A percentile compares a stretch with the other conserved stretches of the same genome.
Conservation (phyloP, 2,329 filamentous ascomycete genomes). For the Lachnellula arida region DNA sequence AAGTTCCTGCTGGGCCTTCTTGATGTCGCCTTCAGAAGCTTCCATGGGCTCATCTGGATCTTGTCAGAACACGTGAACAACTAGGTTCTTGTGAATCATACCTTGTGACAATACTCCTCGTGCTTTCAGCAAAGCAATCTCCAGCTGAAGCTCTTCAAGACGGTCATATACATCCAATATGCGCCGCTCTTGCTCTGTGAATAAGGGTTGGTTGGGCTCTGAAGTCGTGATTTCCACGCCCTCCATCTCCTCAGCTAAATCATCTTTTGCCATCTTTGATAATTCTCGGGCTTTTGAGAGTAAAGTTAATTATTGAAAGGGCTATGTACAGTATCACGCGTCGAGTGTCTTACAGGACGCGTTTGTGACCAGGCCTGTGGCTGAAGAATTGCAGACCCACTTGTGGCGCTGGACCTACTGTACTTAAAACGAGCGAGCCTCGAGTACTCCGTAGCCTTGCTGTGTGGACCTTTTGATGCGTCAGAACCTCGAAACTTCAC, state of each 20-base stretch:
- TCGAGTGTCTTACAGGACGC: background rate
- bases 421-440: constrained; percentile 7
- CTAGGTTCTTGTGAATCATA: constrained; percentile 10
- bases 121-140: constrained; percentile 60
- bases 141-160: constrained; percentile 65
- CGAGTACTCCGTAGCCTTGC: constrained; percentile 11
- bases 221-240: constrained; percentile 20
- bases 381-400: background rate
- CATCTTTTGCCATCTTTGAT: constrained; percentile 4
- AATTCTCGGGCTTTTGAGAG: background rate
- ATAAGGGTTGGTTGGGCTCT: constrained; percentile 37
- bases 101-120: constrained; percentile 31
- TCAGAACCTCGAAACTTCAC: constrained; percentile 2
- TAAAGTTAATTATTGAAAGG: background rate
- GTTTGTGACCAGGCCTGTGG: background rate
- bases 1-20: constrained; percentile 55
- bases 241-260: constrained; percentile 21
- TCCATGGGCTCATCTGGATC: constrained; percentile 22
- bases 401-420: background rate
- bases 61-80: constrained; percentile 17
- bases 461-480: constrained; percentile 13
- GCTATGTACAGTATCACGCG: background rate
- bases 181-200: constrained; percentile 62
- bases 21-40: constrained; percentile 47
- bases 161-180: constrained; percentile 67